These are phyloP conservation scores for Solanum habrochaites DNA, from an alignment of 257 asterid genomes.

Conservation along the genomic window DNA sequence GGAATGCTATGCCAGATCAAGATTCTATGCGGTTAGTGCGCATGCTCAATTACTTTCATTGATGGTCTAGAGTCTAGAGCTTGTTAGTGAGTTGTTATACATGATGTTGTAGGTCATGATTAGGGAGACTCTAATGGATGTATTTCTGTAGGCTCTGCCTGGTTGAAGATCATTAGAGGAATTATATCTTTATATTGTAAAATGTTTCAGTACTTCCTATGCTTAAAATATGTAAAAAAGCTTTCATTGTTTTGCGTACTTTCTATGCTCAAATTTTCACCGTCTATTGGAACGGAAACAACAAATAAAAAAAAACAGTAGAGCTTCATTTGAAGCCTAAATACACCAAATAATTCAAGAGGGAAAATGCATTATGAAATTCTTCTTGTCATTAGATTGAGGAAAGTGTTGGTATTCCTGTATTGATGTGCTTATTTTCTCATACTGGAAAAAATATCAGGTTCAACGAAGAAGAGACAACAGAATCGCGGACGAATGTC, in stretches of 20 bases:
- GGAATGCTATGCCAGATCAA: neutral
- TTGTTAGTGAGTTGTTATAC: neutral
- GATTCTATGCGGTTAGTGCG: neutral
- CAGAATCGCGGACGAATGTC: constrained; percentile 9
- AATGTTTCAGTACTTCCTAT: neutral
- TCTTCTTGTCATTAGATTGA: neutral
- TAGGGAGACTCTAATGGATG: neutral
- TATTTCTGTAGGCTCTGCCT: neutral
- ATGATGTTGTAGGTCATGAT: neutral
- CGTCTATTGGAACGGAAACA: neutral
- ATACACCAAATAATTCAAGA: neutral
- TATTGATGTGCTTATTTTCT: neutral
- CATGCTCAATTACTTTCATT: neutral
- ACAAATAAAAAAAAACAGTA: neutral
- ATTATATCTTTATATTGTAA: neutral
- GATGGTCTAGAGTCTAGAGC: neutral
- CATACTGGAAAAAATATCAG: neutral
- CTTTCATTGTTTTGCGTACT: neutral
- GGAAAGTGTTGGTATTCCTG: neutral
- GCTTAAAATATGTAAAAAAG: neutral
- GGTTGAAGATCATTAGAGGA: neutral
- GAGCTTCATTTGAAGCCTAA: neutral
- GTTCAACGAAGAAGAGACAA: neutral
- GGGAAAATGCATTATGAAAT: neutral
- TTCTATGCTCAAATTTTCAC: neutral